A percentile compares a stretch with the other conserved stretches of the same genome.
Evolutionary conservation across 768 basidiomycete genomes (phyloP).

Genomic region (Pleurotus citrinopileatus): DNA sequence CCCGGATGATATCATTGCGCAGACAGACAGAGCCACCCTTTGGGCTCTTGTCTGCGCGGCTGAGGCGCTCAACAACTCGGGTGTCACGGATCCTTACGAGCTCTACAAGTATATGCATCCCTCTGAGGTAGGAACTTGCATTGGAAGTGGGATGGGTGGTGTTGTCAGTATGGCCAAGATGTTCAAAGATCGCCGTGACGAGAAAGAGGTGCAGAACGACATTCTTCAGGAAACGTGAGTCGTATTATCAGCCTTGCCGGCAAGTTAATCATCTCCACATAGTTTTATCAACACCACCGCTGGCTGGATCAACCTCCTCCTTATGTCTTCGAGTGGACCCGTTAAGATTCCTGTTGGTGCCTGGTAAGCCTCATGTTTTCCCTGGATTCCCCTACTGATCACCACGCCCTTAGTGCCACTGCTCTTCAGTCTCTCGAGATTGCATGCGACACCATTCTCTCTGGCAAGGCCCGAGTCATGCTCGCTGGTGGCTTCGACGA

Average conservation of each 20-base stretch:
- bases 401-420: constrained; percentile 63
- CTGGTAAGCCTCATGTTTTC: constrained; percentile 54
- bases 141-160: constrained; percentile 99
- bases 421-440: constrained; percentile 98
- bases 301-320: constrained; percentile 94
- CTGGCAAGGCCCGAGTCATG: constrained; percentile 99
- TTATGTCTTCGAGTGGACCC: constrained; percentile 95
- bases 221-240: constrained; percentile 96
- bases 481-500: constrained; percentile 99
- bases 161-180: constrained; percentile 87
- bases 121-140: constrained; percentile 88
- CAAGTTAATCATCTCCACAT: constrained; percentile 12
- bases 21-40: constrained; percentile 88
- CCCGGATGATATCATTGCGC: constrained; percentile 92
- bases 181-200: constrained; percentile 99
- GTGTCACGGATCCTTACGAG: constrained; percentile 97
- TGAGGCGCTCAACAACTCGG: constrained; percentile 95
- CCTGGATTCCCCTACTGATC: constrained; percentile 6
- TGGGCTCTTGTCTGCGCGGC: constrained; percentile 96
- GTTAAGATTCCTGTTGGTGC: constrained; percentile 99
- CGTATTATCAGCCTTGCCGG: neutral
- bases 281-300: constrained; percentile 99
- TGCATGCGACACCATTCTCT: constrained; percentile 91
- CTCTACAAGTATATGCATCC: constrained; percentile 97
- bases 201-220: constrained; percentile 97